These are phyloP conservation scores for Eutypa lata DNA, from an alignment of 2,329 filamentous ascomycete genomes.

Conservation along the genomic window DNA sequence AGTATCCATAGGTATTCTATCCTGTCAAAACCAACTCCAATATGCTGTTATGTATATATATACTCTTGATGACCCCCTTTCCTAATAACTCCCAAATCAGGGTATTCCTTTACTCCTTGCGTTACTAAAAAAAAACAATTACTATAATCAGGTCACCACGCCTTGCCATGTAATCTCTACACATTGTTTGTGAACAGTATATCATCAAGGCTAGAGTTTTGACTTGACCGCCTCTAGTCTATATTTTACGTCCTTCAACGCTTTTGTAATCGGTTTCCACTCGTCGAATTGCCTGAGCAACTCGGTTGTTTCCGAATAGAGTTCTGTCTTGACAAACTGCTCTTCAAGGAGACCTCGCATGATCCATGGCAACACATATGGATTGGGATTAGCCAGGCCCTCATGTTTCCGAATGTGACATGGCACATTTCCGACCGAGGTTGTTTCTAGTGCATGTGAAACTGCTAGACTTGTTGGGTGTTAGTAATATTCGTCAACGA, in stretches of 20 bases:
- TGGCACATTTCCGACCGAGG: slow-evolving; percentile 44
- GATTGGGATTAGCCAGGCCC: slow-evolving; percentile 61
- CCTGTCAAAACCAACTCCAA: neutral
- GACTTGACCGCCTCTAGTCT: slow-evolving; percentile 87
- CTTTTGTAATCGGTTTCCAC: slow-evolving; percentile 89
- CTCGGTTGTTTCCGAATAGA: slow-evolving; percentile 72
- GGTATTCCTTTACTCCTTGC: neutral
- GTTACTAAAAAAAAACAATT: neutral
- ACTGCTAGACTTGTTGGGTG: slow-evolving; percentile 55
- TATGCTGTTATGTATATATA: neutral
- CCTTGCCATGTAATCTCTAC: neutral
- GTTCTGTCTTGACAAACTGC: slow-evolving; percentile 78
- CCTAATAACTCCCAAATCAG: neutral
- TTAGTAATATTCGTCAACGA: slow-evolving; percentile 6
- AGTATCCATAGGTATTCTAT: no score
- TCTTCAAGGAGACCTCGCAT: slow-evolving; percentile 93
- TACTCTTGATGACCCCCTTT: neutral
- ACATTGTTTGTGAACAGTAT: no score
- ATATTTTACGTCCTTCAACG: slow-evolving; percentile 93
- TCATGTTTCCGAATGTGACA: slow-evolving; percentile 53
- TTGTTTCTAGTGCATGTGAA: slow-evolving; percentile 71
- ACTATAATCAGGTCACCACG: neutral
- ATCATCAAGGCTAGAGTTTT: slow-evolving; percentile 67
- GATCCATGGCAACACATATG: slow-evolving; percentile 90
- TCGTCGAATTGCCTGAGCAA: slow-evolving; percentile 86